Conservation (phyloP, 306 rosid species). For the Ochetophila trinervis region DNA sequence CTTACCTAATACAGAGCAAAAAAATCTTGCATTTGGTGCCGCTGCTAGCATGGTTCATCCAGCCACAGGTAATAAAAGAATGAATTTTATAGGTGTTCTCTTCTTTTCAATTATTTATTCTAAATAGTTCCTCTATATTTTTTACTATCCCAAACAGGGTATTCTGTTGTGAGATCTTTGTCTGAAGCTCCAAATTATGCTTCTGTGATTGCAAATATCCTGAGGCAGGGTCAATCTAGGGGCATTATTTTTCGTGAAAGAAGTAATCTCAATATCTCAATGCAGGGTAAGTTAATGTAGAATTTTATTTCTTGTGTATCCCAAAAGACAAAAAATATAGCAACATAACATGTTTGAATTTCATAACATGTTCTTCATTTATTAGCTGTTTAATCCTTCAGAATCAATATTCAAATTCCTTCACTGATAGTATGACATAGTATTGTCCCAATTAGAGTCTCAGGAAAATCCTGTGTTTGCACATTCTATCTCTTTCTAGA, state of each 20-base stretch:
- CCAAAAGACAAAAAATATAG: not conserved
- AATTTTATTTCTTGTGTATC: not conserved
- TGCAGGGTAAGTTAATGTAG: slow-evolving; percentile 50
- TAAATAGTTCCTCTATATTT: slow-evolving; percentile 10
- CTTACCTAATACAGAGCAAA: slow-evolving; percentile 91
- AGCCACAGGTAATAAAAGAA: slow-evolving; percentile 66
- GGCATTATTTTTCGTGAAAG: slow-evolving; percentile 28
- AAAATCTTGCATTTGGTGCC: slow-evolving; percentile 95
- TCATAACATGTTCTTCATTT: not conserved
- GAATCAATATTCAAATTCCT: too few species aligned
- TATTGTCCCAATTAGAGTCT: too few species aligned
- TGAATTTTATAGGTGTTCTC: slow-evolving; percentile 1
- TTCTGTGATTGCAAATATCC: slow-evolving; percentile 71
- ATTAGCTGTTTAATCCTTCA: too few species aligned
- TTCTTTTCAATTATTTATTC: slow-evolving; percentile 14
- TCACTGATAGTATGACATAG: too few species aligned
- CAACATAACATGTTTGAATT: not conserved
- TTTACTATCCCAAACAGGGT: slow-evolving; percentile 49
- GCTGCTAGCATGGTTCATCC: slow-evolving; percentile 99
- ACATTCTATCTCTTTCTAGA: too few species aligned
- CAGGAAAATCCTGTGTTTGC: too few species aligned
- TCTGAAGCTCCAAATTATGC: slow-evolving; percentile 98
- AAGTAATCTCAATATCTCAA: slow-evolving; percentile 57
- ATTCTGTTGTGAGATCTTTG: slow-evolving; percentile 96
- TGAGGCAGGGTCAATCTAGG: slow-evolving; percentile 51